These are phyloP conservation scores for Oryza punctata DNA, from an alignment of 176 grass and related monocot species.

Conservation along the genomic window DNA sequence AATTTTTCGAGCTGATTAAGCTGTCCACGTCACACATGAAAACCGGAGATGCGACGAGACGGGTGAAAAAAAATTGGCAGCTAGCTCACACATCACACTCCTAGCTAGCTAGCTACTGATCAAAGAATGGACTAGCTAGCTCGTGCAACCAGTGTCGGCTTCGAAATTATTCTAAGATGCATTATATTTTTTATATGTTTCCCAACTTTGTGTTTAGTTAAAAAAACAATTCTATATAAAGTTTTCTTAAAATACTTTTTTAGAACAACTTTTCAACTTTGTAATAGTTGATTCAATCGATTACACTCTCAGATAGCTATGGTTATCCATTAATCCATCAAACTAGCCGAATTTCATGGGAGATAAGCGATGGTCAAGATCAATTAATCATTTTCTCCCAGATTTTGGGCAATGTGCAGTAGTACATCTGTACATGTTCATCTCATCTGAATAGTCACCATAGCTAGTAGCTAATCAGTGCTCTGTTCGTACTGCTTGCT, in stretches of 20 bases:
- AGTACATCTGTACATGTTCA: neutral
- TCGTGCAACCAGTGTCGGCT: neutral
- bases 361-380: neutral
- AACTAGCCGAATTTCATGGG: neutral
- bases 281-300: too few species aligned
- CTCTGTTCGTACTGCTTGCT: neutral
- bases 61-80: neutral
- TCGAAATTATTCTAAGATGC: neutral
- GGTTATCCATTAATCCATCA: too few species aligned
- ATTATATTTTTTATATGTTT: too few species aligned
- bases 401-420: too few species aligned
- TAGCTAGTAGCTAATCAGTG: neutral
- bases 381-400: neutral
- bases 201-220: too few species aligned
- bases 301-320: too few species aligned
- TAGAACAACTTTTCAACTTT: too few species aligned
- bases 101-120: neutral
- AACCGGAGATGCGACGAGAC: neutral
- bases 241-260: too few species aligned
- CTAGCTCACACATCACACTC: neutral
- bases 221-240: too few species aligned
- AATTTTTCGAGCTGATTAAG: neutral
- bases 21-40: neutral
- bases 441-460: neutral
- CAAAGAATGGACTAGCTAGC: neutral